These are phyloP conservation scores for Ochetophila trinervis DNA, from an alignment of 306 rosid species.

Conservation along the genomic window DNA sequence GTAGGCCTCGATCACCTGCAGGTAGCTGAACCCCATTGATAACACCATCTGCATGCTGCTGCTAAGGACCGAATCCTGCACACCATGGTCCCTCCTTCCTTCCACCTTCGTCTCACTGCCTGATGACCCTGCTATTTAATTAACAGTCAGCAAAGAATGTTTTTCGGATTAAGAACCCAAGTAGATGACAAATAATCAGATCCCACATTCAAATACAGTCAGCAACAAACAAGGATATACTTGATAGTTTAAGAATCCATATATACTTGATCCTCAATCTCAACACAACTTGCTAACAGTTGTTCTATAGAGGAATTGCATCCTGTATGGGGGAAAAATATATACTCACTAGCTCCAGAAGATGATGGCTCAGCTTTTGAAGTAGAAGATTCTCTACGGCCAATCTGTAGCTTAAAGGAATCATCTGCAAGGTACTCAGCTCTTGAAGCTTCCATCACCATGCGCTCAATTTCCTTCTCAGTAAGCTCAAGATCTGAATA, in stretches of 20 bases:
- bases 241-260: too few species aligned
- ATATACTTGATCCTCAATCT: background rate
- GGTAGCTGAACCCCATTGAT: conserved; percentile 89
- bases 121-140: conserved; percentile 46
- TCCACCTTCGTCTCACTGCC: conserved; percentile 47
- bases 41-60: conserved; percentile 59
- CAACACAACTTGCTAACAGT: background rate
- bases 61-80: conserved; percentile 46
- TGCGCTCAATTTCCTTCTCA: conserved; percentile 88
- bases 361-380: conserved; percentile 89
- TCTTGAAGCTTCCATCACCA: conserved; percentile 86
- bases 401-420: conserved; percentile 52
- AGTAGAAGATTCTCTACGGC: conserved; percentile 62
- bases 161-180: background rate
- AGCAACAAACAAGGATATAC: too few species aligned
- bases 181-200: background rate
- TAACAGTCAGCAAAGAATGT: conserved; percentile 12
- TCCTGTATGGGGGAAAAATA: background rate
- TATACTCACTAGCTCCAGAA: conserved; percentile 83
- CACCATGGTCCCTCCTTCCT: conserved; percentile 36
- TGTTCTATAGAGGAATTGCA: background rate
- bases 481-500: conserved; percentile 98
- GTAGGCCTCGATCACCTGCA: conserved; percentile 84
- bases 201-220: background rate
- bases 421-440: conserved; percentile 68